Evolutionary conservation across 2,329 filamentous ascomycete species (phyloP).

Genomic region (Huntiella savannae): DNA sequence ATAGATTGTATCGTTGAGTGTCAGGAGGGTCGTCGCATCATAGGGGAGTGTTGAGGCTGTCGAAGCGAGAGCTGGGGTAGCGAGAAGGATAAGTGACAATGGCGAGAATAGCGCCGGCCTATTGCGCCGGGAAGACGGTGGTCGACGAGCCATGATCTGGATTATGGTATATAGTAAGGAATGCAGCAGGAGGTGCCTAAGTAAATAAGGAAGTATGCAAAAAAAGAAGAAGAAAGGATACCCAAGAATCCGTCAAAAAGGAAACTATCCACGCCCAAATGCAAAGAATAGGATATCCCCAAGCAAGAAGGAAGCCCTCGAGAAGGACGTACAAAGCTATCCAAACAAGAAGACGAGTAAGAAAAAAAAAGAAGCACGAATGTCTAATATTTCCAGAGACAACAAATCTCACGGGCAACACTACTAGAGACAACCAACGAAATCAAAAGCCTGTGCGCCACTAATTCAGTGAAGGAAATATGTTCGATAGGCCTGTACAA

Average conservation of each 20-base stretch:
- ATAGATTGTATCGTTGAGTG: conserved; percentile 36
- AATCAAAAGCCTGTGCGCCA: too few relatives aligned
- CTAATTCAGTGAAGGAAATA: too few relatives aligned
- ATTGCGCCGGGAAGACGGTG: neutral
- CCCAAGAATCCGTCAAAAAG: too few relatives aligned
- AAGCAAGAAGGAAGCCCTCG: too few relatives aligned
- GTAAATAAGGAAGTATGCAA: neutral
- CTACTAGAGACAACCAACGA: too few relatives aligned
- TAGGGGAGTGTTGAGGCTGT: conserved; percentile 6
- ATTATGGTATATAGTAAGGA: neutral
- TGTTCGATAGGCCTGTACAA: too few relatives aligned
- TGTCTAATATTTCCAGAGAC: neutral
- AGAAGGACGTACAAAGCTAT: neutral
- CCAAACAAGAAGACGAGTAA: neutral
- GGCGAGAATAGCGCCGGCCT: neutral
- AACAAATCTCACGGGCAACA: neutral
- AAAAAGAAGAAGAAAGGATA: neutral
- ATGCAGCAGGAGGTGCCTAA: too few relatives aligned
- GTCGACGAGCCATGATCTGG: neutral
- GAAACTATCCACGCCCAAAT: neutral
- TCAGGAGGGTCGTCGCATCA: conserved; percentile 7
- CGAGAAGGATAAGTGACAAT: neutral
- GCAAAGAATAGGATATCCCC: neutral
- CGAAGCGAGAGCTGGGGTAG: conserved; percentile 3
- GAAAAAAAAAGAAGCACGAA: neutral